Conservation (phyloP, 2,329 filamentous ascomycete genomes). For the Aspergillus clavatus region DNA sequence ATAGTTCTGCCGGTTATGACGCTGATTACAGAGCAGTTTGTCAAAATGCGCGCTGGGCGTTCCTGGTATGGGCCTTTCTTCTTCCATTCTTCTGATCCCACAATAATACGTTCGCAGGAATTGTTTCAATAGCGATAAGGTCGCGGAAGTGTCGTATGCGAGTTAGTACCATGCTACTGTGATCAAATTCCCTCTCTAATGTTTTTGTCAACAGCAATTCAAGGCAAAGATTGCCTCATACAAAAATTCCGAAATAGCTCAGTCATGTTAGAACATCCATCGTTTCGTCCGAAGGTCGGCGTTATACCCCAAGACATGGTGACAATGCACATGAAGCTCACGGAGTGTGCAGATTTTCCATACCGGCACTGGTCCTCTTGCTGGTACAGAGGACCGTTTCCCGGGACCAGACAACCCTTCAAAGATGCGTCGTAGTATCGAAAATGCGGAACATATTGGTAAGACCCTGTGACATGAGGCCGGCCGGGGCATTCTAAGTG, state of each 20-base stretch:
- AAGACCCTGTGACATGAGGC: not conserved
- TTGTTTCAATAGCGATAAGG: slow-evolving; percentile 64
- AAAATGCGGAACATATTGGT: slow-evolving; percentile 82
- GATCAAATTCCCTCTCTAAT: slow-evolving; percentile 22
- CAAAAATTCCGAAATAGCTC: slow-evolving; percentile 97
- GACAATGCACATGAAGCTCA: slow-evolving; percentile 3
- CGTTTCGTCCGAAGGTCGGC: slow-evolving; percentile 76
- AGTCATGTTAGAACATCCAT: slow-evolving; percentile 80
- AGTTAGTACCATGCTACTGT: slow-evolving; percentile 52
- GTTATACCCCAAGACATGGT: not conserved
- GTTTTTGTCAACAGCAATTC: slow-evolving; percentile 59
- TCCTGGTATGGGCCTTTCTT: slow-evolving; percentile 51
- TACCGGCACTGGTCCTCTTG: slow-evolving; percentile 47
- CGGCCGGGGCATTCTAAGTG: slow-evolving; percentile 37
- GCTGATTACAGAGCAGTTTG: slow-evolving; percentile 55
- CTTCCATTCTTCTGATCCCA: not conserved
- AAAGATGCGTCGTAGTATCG: slow-evolving; percentile 81
- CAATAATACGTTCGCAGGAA: slow-evolving; percentile 8
- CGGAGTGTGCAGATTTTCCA: slow-evolving; percentile 50
- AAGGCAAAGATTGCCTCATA: slow-evolving; percentile 84
- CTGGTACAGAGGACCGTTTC: slow-evolving; percentile 70
- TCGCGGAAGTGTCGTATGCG: slow-evolving; percentile 91
- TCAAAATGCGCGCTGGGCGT: slow-evolving; percentile 64
- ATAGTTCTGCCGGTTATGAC: slow-evolving; percentile 5
- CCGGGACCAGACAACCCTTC: slow-evolving; percentile 76